Conservation (phyloP, 2,329 filamentous ascomycete genomes). For the Cryphonectria japonica region DNA sequence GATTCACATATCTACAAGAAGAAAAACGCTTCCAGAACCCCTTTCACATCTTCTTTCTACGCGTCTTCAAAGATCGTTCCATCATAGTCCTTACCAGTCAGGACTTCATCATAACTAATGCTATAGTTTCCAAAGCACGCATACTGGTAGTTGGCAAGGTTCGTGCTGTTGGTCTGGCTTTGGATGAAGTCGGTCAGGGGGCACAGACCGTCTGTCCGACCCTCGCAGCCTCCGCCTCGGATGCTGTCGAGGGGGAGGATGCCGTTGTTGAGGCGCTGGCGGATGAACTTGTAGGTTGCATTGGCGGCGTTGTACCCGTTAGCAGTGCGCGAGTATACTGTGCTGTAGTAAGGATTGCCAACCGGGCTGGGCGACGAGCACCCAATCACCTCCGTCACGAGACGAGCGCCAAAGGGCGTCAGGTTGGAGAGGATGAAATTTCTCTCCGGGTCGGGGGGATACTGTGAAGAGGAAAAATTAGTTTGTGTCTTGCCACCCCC, state of each 20-base stretch:
- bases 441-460: conserved; percentile 47
- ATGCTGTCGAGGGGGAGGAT: conserved; percentile 52
- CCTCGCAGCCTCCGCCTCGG: conserved; percentile 48
- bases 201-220: conserved; percentile 50
- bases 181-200: conserved; percentile 45
- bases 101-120: conserved; percentile 37
- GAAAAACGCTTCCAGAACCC: neutral
- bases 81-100: conserved; percentile 47
- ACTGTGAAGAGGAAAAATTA: conserved; percentile 31
- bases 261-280: conserved; percentile 54
- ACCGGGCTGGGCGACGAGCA: conserved; percentile 39
- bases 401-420: conserved; percentile 58
- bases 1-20: conserved; percentile 7
- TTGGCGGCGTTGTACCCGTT: conserved; percentile 50
- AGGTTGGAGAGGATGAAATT: conserved; percentile 54
- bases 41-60: neutral
- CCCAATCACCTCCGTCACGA: conserved; percentile 57
- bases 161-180: conserved; percentile 44
- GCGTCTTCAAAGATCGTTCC: conserved; percentile 38
- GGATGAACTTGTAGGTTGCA: conserved; percentile 50
- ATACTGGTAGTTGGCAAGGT: conserved; percentile 50
- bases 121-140: conserved; percentile 54
- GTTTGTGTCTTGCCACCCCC: neutral
- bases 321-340: conserved; percentile 46
- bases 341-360: conserved; percentile 43